Evolutionary conservation across 2,329 filamentous ascomycete species (phyloP).

Genomic region (Aspergillus sergii): DNA sequence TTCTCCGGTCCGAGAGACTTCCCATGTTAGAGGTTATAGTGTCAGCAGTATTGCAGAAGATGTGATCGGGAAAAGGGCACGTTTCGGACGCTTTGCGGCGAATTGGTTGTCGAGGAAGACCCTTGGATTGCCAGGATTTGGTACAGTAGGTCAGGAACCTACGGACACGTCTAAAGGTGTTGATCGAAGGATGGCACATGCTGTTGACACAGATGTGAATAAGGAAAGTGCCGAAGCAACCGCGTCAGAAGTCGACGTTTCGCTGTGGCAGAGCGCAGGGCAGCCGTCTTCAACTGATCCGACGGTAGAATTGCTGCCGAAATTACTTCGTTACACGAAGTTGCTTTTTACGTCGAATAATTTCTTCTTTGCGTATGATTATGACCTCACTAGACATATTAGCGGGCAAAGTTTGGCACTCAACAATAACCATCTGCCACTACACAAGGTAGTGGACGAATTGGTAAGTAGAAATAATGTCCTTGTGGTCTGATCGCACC

Average conservation of each 20-base stretch:
- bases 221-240: conserved; percentile 15
- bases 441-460: conserved; percentile 73
- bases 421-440: conserved; percentile 55
- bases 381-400: conserved; percentile 78
- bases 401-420: conserved; percentile 41
- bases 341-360: conserved; percentile 83
- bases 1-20: conserved; percentile 29
- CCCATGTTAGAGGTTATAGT: conserved; percentile 34
- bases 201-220: conserved; percentile 12
- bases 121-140: conserved; percentile 72
- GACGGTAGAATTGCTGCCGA: conserved; percentile 69
- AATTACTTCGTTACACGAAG: conserved; percentile 79
- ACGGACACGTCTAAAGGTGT: conserved; percentile 23
- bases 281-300: conserved; percentile 33
- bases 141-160: conserved; percentile 63
- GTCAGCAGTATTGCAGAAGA: conserved; percentile 75
- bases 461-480: conserved; percentile 47
- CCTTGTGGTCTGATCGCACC: background rate
- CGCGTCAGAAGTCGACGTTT: conserved; percentile 5
- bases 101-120: conserved; percentile 88
- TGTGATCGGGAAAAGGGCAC: conserved; percentile 79
- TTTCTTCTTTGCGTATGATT: conserved; percentile 95
- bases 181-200: conserved; percentile 12
- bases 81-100: conserved; percentile 85
- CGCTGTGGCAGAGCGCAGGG: conserved; percentile 9